Evolutionary conservation across 148 eudicot species (phyloP), one percentile per base, ranked within the genome.

Genomic region (Cornus controversa): DNA sequence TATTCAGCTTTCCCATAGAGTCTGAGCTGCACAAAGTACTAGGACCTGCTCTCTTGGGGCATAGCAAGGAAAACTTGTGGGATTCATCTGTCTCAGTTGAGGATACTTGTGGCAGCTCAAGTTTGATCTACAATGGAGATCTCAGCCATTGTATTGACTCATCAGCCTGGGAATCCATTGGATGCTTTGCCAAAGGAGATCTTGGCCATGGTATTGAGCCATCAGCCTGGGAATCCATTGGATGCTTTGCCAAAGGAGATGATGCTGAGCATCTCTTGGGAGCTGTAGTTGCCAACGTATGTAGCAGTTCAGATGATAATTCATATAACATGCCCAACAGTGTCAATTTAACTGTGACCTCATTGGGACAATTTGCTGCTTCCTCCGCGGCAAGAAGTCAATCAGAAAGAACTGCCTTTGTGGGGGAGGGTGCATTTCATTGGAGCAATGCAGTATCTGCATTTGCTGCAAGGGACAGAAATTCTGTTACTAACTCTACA

Each of bases 21-120:
- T 83, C 67, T 63, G 94, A 87, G 69, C 80, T 82, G 75, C 83
- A 84, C 71, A 82, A 87, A 74, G 89, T 84, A 57, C 79, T 85
- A 77, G 91, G 79, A 67, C 68, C 84, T 68, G 64, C 67, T 69
- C 60, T 81, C n/a, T 73, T 57, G 69, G 80, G 60, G 36, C 75
- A 77, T n/a, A 53, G 73, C 6, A 28, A 75, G 54, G 70, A 70
- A 57, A 57, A 42, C 42, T 69, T 75, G 45, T 45, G 64, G 77
- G 75, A 62, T 62, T 70, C 81, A 20, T 65, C 77, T 69, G 36
- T 60, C 40, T 37, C 72, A 28, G 67, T 68, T 69, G 73, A 75
- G 70, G 67, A 73, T 66, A 67, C 31, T 3, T 65, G 13, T 42
- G 50, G n/a, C 54, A 62, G 50, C 78, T 81, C 84, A 53, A 67